phyloP scores from a whole-genome alignment of 148 eudicot genomes.

The Cornus florida region DNA sequence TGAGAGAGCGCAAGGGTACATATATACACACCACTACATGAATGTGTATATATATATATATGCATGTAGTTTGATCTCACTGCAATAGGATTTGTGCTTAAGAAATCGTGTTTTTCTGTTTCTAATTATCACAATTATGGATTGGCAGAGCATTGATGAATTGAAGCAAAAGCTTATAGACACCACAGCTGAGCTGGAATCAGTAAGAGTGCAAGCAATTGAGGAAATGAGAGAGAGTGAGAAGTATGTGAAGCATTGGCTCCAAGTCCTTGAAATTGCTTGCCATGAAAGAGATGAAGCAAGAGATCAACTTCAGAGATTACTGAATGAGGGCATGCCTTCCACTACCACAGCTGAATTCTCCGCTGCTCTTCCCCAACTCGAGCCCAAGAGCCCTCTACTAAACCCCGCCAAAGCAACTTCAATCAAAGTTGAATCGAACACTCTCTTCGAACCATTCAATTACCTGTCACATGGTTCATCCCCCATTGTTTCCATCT shows the following conservation, averaged over 20 bases:
- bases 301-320: constrained; percentile 41
- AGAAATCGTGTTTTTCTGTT: neutral
- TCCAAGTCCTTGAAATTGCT: constrained; percentile 35
- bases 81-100: no score
- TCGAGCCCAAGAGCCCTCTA: constrained; percentile 20
- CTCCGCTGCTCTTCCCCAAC: constrained; percentile 9
- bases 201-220: constrained; percentile 34
- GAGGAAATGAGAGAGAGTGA: constrained; percentile 40
- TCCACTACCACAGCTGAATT: constrained; percentile 8
- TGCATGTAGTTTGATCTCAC: no score
- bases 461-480: constrained; percentile 14
- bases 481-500: constrained; percentile 17
- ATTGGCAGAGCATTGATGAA: constrained; percentile 49
- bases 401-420: constrained; percentile 22
- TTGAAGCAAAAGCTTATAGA: constrained; percentile 54
- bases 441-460: constrained; percentile 18
- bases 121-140: constrained; percentile 6
- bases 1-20: neutral
- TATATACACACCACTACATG: no score
- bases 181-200: constrained; percentile 55
- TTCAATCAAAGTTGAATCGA: constrained; percentile 38
- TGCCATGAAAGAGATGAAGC: constrained; percentile 78
- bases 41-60: no score
- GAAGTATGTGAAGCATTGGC: constrained; percentile 36
- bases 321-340: constrained; percentile 33